Evolutionary conservation across 2,329 filamentous ascomycete species (phyloP), one percentile per base, ranked within the genome.

Genomic region (Clonostachys solani): DNA sequence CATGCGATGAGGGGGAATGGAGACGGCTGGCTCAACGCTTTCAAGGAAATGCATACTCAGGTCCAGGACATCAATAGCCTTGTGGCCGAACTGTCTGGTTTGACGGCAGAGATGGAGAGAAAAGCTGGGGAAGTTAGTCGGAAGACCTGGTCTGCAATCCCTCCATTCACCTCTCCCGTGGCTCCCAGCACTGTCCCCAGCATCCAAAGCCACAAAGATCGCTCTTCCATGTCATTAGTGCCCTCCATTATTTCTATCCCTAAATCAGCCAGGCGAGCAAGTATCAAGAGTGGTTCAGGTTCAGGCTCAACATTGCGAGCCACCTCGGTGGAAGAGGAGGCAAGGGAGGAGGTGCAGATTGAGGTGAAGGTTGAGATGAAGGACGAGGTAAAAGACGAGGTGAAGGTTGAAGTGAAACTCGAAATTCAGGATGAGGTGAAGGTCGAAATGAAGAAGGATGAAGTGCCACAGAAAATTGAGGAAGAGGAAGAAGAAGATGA

Each of bases 1-100:
- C 80, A 85, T 38, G 90, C 92, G 36, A 97, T 97, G 92, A 86
- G 87, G 59, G 89, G 89, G 34, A 97, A 97, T 56, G 86, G 91
- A 9, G 87, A 95, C 53, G 91, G 92, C 40, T 97, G 92, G 92
- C 81, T 85, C 49, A 83, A 84, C 48, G 90, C 90, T 7, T 85
- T 96, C 58, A 77, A 83, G 46, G 86, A 86, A 47, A 74, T 96
- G 49, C 84, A 90, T 60, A 78, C 79, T 18, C 89, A 86, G 59
- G 84, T 86, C 13, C 80, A 85, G 51, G 77, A 80, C 41, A 73
- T 96, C 23, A 86, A 86, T 33, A 77, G 81, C 7, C 73, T 85
- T 33, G 75, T 96, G 38, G 78, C 83, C 37, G 83, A 87, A 63
- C 78, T 96, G 17, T 83, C 83, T 52, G 83, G 81, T 45, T 87